Evolutionary conservation across 2,329 filamentous ascomycete genomes (phyloP).

Genomic region (Teratosphaeria epicoccoides): DNA sequence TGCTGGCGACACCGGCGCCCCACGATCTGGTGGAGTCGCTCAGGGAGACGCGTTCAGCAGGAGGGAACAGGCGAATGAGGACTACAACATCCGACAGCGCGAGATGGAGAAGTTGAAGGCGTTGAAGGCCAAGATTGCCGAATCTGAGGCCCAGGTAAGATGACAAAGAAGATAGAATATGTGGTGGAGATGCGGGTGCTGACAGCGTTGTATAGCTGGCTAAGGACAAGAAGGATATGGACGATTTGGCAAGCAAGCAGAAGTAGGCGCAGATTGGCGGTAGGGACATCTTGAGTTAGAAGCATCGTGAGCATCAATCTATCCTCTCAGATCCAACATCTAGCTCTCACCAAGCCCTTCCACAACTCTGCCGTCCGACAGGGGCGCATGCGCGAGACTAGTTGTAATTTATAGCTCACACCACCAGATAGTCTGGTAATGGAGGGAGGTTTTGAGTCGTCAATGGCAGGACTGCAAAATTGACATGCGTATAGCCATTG

Average conservation of each 20-base stretch:
- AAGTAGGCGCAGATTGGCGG: not conserved
- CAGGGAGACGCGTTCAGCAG: conserved; percentile 80
- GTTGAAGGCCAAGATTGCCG: conserved; percentile 27
- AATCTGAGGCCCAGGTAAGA: conserved; percentile 6
- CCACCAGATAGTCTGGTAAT: too few species aligned
- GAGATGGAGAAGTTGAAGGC: conserved; percentile 67
- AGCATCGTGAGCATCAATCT: too few species aligned
- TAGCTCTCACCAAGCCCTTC: too few species aligned
- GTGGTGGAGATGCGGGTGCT: not conserved
- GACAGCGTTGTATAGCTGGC: conserved; percentile 5
- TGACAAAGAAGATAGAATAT: not conserved
- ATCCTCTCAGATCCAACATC: too few species aligned
- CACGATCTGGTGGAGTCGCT: conserved; percentile 31
- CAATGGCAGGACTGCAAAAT: too few species aligned
- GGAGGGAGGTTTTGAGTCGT: too few species aligned
- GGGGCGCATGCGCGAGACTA: too few species aligned
- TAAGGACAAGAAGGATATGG: conserved; percentile 16
- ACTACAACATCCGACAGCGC: conserved; percentile 72
- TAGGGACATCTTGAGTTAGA: not conserved
- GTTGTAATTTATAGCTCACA: too few species aligned
- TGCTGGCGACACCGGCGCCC: conserved; percentile 33
- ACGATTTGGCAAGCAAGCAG: conserved; percentile 12
- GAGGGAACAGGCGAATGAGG: conserved; percentile 80
- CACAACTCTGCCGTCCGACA: too few species aligned
- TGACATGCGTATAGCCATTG: too few species aligned